Conservation (phyloP, 306 rosid species). For the Hippophae gyantsensis region DNA sequence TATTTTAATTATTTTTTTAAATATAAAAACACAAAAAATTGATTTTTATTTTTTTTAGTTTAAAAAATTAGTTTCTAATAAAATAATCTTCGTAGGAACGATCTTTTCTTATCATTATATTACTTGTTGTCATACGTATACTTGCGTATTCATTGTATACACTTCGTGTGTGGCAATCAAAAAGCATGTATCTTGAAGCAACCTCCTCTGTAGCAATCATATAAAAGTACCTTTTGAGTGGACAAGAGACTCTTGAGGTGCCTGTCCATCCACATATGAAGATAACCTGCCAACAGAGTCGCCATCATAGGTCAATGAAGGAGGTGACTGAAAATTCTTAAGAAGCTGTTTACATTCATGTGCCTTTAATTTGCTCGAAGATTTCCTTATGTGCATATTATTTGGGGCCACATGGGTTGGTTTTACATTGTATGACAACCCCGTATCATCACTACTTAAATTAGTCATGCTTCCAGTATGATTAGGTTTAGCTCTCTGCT, state of each 20-base stretch:
- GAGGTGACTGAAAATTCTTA: slow-evolving; percentile 20
- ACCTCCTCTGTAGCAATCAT: too few relatives aligned
- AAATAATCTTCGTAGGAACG: too few relatives aligned
- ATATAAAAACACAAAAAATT: too few relatives aligned
- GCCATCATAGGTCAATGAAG: slow-evolving; percentile 23
- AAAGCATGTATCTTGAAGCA: too few relatives aligned
- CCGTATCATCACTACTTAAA: slow-evolving; percentile 24
- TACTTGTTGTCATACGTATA: too few relatives aligned
- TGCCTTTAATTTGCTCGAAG: slow-evolving; percentile 25
- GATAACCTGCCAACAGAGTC: slow-evolving; percentile 21
- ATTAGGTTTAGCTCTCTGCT: slow-evolving; percentile 24
- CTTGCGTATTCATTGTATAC: too few relatives aligned
- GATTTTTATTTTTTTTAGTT: too few relatives aligned
- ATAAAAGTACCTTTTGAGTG: too few relatives aligned
- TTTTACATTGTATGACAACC: slow-evolving; percentile 30
- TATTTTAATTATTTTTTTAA: too few relatives aligned
- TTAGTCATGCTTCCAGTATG: slow-evolving; percentile 24
- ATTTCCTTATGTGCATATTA: slow-evolving; percentile 15
- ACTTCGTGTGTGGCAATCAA: too few relatives aligned
- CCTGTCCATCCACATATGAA: slow-evolving; percentile 26
- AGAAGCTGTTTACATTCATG: slow-evolving; percentile 21
- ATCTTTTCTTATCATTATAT: too few relatives aligned
- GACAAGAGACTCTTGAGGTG: slow-evolving; percentile 10
- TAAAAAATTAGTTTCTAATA: too few relatives aligned
- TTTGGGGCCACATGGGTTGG: slow-evolving; percentile 16